A percentile compares a stretch with the other conserved stretches of the same genome.
phyloP scores from a whole-genome alignment of 805 yeast species.

The Saccharomycopsis fermentans region DNA sequence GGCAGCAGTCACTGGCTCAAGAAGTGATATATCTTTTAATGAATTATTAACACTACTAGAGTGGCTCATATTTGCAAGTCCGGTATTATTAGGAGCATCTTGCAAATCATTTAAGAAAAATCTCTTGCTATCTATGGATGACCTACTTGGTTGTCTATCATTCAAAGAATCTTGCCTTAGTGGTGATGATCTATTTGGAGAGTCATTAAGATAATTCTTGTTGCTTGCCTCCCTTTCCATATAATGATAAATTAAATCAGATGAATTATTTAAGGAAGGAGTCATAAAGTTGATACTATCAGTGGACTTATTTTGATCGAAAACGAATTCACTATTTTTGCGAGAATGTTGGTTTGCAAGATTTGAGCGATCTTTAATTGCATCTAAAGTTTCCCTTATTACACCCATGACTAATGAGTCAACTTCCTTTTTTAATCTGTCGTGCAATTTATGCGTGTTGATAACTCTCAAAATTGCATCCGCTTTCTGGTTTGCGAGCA shows the following conservation, averaged over 20 bases:
- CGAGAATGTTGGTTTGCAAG: background rate
- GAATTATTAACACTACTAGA: slow-evolving; percentile 8
- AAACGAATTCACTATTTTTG: background rate
- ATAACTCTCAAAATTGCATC: slow-evolving; percentile 62
- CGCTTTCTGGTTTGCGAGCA: slow-evolving; percentile 50
- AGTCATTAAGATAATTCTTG: background rate
- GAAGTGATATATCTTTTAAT: slow-evolving; percentile 9
- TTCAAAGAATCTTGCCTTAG: slow-evolving; percentile 6
- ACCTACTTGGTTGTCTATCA: slow-evolving; percentile 13
- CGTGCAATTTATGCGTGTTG: slow-evolving; percentile 64
- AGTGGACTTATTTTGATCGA: background rate
- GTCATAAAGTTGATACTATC: background rate
- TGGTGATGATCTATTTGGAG: slow-evolving; percentile 9
- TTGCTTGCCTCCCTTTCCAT: slow-evolving; percentile 11
- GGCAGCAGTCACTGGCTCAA: slow-evolving; percentile 19
- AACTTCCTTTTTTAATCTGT: slow-evolving; percentile 68
- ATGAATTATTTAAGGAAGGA: slow-evolving; percentile 2
- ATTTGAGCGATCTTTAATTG: slow-evolving; percentile 5
- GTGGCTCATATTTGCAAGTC: slow-evolving; percentile 1
- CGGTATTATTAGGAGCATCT: background rate
- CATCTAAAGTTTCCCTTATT: slow-evolving; percentile 48
- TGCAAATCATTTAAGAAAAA: slow-evolving; percentile 1
- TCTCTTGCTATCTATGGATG: slow-evolving; percentile 10
- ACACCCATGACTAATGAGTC: slow-evolving; percentile 55
- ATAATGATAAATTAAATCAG: slow-evolving; percentile 14